These are phyloP conservation scores for Suaeda aralocaspica DNA, from an alignment of 148 eudicot genomes.

Conservation along the genomic window DNA sequence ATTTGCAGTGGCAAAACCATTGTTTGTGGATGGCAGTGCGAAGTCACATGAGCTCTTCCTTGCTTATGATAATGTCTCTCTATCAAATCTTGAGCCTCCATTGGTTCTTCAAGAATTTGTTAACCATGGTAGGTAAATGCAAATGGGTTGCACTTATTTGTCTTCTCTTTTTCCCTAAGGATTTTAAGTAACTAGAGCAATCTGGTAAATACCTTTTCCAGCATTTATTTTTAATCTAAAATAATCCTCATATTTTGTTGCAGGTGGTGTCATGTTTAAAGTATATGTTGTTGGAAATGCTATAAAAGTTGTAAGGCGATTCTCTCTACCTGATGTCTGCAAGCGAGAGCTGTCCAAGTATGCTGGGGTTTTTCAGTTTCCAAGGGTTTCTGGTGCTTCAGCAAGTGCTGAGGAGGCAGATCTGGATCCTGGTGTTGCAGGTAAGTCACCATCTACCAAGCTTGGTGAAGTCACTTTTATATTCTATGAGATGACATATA, in stretches of 20 bases:
- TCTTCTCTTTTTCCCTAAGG: not conserved
- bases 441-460: conserved; percentile 22
- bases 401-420: conserved; percentile 68
- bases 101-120: conserved; percentile 68
- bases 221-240: not conserved
- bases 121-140: conserved; percentile 48
- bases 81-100: conserved; percentile 60
- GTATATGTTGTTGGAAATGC: conserved; percentile 59
- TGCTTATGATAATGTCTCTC: conserved; percentile 56
- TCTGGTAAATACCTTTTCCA: not conserved
- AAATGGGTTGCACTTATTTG: not conserved
- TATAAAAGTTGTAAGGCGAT: conserved; percentile 56
- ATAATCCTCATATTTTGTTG: conserved; percentile 8
- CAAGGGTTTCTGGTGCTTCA: conserved; percentile 70
- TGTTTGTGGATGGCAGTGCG: conserved; percentile 66
- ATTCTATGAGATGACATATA: not conserved
- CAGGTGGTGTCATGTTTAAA: conserved; percentile 75
- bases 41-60: conserved; percentile 65
- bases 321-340: conserved; percentile 63
- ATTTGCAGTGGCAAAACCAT: conserved; percentile 53
- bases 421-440: conserved; percentile 59
- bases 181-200: not conserved
- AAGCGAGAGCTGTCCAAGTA: conserved; percentile 44
- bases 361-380: conserved; percentile 59
- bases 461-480: not conserved